Evolutionary conservation across 768 basidiomycete species (phyloP).

Genomic region (Melanogaster broomeanus): DNA sequence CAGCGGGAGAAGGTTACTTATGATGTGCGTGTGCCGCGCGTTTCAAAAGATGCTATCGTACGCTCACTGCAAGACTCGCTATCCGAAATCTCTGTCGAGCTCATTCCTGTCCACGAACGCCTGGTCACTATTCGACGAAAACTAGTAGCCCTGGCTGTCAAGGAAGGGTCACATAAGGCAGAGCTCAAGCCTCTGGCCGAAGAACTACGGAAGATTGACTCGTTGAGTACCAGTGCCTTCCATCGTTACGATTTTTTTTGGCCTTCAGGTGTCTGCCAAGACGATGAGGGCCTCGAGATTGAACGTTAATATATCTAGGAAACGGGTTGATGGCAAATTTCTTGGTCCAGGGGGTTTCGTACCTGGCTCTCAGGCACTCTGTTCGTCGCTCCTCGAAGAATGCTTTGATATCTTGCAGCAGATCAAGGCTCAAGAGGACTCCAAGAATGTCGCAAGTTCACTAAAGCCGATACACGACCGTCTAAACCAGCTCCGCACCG

Average conservation of each 20-base stretch:
- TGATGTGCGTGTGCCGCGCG: not conserved
- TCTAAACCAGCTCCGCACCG: slow-evolving; percentile 78
- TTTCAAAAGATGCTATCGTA: slow-evolving; percentile 69
- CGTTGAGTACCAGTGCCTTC: slow-evolving; percentile 66
- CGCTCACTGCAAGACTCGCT: slow-evolving; percentile 80
- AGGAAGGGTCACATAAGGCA: slow-evolving; percentile 79
- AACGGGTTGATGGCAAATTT: slow-evolving; percentile 96
- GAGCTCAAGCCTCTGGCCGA: slow-evolving; percentile 90
- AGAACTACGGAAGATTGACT: slow-evolving; percentile 94
- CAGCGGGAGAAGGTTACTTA: not conserved
- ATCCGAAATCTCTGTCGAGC: slow-evolving; percentile 84
- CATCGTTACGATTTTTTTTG: slow-evolving; percentile 9
- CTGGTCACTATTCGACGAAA: slow-evolving; percentile 87
- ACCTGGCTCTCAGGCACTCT: slow-evolving; percentile 88
- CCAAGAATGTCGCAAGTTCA: slow-evolving; percentile 80
- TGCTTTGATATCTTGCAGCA: slow-evolving; percentile 96
- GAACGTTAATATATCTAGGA: slow-evolving; percentile 42
- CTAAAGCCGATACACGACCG: slow-evolving; percentile 94
- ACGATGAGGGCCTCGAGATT: slow-evolving; percentile 3
- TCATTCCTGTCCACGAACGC: slow-evolving; percentile 87
- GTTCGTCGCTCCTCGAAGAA: slow-evolving; percentile 91
- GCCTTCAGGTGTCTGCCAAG: slow-evolving; percentile 18
- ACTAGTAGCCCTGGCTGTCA: slow-evolving; percentile 84
- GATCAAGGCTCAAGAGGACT: slow-evolving; percentile 91
- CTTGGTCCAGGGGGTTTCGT: slow-evolving; percentile 88